phyloP scores from a whole-genome alignment of 305 asterid genomes.

The Striga hermonthica region DNA sequence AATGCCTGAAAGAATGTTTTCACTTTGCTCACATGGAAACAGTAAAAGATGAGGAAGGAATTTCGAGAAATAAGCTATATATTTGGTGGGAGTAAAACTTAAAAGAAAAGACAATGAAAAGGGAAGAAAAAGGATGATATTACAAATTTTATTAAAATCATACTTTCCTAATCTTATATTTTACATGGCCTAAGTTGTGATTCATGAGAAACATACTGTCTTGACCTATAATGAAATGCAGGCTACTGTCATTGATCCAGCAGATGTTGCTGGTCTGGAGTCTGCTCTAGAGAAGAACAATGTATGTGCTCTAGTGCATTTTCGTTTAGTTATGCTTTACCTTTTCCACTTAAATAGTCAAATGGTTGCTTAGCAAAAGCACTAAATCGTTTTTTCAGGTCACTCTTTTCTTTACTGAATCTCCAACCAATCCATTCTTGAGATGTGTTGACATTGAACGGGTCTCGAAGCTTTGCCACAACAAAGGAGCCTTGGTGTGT shows the following conservation, averaged over 20 bases:
- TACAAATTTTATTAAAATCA: neutral
- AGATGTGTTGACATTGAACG: slow-evolving; percentile 95
- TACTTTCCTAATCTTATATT: neutral
- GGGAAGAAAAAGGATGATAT: neutral
- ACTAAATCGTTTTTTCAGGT: slow-evolving; percentile 52
- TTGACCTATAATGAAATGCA: slow-evolving; percentile 39
- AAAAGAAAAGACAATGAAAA: neutral
- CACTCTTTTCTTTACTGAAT: slow-evolving; percentile 83
- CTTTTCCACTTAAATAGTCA: slow-evolving; percentile 20
- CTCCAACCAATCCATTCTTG: slow-evolving; percentile 95
- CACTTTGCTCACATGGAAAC: neutral
- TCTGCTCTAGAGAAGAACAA: slow-evolving; percentile 65
- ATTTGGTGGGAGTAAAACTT: too few species aligned
- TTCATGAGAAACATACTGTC: slow-evolving; percentile 26
- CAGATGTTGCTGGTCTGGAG: slow-evolving; percentile 84
- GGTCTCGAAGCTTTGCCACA: slow-evolving; percentile 90
- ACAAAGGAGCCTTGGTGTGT: slow-evolving; percentile 79
- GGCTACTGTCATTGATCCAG: slow-evolving; percentile 98
- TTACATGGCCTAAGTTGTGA: slow-evolving; percentile 13
- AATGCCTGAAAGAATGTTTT: neutral
- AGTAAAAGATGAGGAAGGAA: slow-evolving; percentile 5
- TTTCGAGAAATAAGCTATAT: too few species aligned
- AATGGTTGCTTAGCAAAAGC: slow-evolving; percentile 21
- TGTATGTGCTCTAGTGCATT: slow-evolving; percentile 36
- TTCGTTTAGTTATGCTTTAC: slow-evolving; percentile 19